These are phyloP conservation scores for Rhodotorula sp. DNA, from an alignment of 1,284 basidiomycete genomes.

Conservation along the genomic window DNA sequence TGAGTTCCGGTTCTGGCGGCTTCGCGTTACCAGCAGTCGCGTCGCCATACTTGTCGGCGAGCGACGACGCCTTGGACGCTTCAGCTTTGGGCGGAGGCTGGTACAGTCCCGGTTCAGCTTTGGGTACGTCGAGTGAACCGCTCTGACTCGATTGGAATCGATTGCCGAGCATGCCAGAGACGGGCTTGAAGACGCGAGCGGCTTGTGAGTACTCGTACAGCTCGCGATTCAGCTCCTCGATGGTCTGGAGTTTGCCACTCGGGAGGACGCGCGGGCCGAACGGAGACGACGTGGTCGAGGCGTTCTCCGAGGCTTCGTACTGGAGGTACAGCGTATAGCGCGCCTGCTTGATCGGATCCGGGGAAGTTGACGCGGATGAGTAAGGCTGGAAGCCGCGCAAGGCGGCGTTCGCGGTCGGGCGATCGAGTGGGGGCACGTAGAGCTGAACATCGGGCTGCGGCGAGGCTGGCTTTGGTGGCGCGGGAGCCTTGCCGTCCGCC, in stretches of 20 bases:
- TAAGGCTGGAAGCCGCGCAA: conserved; percentile 88
- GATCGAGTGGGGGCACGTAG: conserved; percentile 64
- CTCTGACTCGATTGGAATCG: conserved; percentile 73
- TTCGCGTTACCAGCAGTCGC: conserved; percentile 43
- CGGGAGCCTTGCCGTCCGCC: background rate
- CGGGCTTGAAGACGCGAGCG: conserved; percentile 85
- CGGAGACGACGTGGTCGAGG: conserved; percentile 26
- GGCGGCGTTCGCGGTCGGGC: conserved; percentile 79
- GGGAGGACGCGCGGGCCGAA: conserved; percentile 37
- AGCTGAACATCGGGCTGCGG: conserved; percentile 48
- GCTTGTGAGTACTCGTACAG: conserved; percentile 80
- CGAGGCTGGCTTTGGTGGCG: background rate
- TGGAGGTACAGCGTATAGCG: conserved; percentile 80
- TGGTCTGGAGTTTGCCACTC: conserved; percentile 52
- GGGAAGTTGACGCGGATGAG: conserved; percentile 44
- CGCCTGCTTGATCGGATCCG: conserved; percentile 62
- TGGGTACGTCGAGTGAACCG: conserved; percentile 51
- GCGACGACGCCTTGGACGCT: conserved; percentile 57
- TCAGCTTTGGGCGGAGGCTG: conserved; percentile 60
- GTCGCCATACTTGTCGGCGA: conserved; percentile 43
- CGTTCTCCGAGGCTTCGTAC: conserved; percentile 59
- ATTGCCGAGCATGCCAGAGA: conserved; percentile 86
- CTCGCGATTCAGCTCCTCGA: conserved; percentile 74
- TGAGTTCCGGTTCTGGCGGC: conserved; percentile 55
- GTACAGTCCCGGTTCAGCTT: conserved; percentile 47